Evolutionary conservation across 2,329 filamentous ascomycete genomes (phyloP), one percentile per base, ranked within the genome.

Genomic region (Botrytis aclada): DNA sequence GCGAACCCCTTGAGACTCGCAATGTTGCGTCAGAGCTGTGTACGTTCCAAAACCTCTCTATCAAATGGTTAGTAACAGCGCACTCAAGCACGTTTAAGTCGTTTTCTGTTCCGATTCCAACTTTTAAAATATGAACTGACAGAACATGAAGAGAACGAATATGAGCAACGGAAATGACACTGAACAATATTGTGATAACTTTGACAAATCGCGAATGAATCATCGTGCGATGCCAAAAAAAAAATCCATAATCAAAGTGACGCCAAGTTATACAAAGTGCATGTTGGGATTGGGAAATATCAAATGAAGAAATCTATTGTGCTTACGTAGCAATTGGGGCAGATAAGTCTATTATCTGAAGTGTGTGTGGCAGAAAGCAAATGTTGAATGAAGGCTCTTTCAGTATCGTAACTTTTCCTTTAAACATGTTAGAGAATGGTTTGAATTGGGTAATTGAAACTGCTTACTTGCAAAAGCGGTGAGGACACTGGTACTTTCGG

Each of bases 21-120:
- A 83, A 74, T 89, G 88, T 64, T 83, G 81, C 5, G 84, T 82
- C 45, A 88, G 82, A 3, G 84, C 82, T 25, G 82, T 78, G 32
- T 84, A 79, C 2, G 81, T 82, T 12, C 79, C 79, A 77, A 86
- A 88, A 12, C 76, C 20, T 51, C 60, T 39, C 65, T 69, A 43
- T 56, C 18, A 16, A 32, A 56, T 16, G 29, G 16, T 69, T 58
- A 69, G 65, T 41, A 56, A 58, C 18, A 41, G 64, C 63, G 51
- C 16, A 56, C 9, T 16, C 10, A 16, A 32, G 1, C 4, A 67
- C 29, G 9, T 39, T 18, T 25, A 3, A 41, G 12, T 29, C 6
- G 22, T 41, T 20, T 3, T 54, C 20, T 9, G 6, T 41, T 39
- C 34, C 12, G n/a, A 37, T 58, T 18, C 16, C 18, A 39, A 9